phyloP scores from a whole-genome alignment of 345 rosid genomes.

The Populus davidiana region DNA sequence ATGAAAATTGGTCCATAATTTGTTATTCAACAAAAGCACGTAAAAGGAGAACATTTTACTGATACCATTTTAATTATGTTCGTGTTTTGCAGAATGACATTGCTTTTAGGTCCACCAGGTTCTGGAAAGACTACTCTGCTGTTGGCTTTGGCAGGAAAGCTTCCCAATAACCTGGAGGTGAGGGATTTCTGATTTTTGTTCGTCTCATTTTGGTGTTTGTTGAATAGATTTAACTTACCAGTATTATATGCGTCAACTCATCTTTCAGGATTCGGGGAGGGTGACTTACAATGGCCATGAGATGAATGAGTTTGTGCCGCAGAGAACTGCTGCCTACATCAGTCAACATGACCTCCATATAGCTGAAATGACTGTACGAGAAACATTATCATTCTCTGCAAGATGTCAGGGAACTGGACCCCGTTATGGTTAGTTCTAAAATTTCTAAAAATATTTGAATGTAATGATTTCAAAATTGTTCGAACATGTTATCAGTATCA shows the following conservation, averaged over 20 bases:
- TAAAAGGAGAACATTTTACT: too few relatives aligned
- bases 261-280: conserved; percentile 47
- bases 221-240: too few relatives aligned
- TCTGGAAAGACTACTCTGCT: conserved; percentile 70
- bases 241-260: too few relatives aligned
- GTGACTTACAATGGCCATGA: conserved; percentile 54
- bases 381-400: conserved; percentile 71
- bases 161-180: conserved; percentile 52
- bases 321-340: conserved; percentile 59
- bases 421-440: conserved; percentile 39
- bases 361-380: conserved; percentile 63
- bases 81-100: conserved; percentile 43
- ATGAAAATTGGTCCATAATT: too few relatives aligned
- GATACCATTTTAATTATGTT: not conserved
- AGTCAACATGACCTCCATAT: conserved; percentile 59
- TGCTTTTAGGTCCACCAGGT: conserved; percentile 77
- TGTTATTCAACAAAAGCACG: too few relatives aligned
- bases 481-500: too few relatives aligned
- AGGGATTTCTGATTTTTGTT: not conserved
- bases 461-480: not conserved
- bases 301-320: conserved; percentile 55
- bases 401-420: conserved; percentile 59
- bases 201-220: not conserved
- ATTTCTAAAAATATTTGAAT: not conserved
- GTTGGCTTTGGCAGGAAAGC: conserved; percentile 72